Evolutionary conservation across 108 stramenopile genomes (phyloP), one percentile per base, ranked within the genome.

Genomic region (Cyclostephanos tholiformis): DNA sequence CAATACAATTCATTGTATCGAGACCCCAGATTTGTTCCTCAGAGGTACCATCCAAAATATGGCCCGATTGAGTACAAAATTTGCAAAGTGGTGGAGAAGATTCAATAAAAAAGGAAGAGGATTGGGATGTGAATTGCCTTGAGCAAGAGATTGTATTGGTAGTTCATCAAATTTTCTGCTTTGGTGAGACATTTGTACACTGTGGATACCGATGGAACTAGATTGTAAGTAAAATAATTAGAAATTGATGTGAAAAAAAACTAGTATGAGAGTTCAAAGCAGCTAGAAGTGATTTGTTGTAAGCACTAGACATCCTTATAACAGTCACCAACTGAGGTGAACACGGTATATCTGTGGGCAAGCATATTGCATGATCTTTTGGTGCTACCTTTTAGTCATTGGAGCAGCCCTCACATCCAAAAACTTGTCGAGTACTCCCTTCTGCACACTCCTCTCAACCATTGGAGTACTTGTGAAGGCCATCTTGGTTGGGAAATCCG

Each of bases 21-120:
- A n/a, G n/a, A n/a, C n/a, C n/a, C n/a, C n/a, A n/a, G n/a, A n/a
- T n/a, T n/a, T n/a, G n/a, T n/a, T n/a, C n/a, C n/a, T n/a, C n/a
- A n/a, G n/a, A n/a, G n/a, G n/a, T n/a, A n/a, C n/a, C n/a, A n/a
- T n/a, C n/a, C n/a, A n/a, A n/a, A n/a, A n/a, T n/a, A n/a, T 22
- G 55, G 57, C 19, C 55, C 55, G 9, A 57, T 69, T 32, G 67
- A 67, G 19, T 52, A 67, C 35, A 67, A 67, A 65, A 65, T 49
- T 8, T 65, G 65, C 13, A 48, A 65, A 12, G 26, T 65, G 0
- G 50, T 46, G 10, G 22, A 50, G 44, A 46, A 50, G 25, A 25
- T 46, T 0, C 1, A 6, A 10, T 27, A 16, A 44, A 11, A 10
- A 65, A 65, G 25, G 14, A 25, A 19, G 30, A n/a, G 6, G 35